These are phyloP conservation scores for Blastobotrys chiropterorum DNA, from an alignment of 805 yeast species.

Conservation along the genomic window DNA sequence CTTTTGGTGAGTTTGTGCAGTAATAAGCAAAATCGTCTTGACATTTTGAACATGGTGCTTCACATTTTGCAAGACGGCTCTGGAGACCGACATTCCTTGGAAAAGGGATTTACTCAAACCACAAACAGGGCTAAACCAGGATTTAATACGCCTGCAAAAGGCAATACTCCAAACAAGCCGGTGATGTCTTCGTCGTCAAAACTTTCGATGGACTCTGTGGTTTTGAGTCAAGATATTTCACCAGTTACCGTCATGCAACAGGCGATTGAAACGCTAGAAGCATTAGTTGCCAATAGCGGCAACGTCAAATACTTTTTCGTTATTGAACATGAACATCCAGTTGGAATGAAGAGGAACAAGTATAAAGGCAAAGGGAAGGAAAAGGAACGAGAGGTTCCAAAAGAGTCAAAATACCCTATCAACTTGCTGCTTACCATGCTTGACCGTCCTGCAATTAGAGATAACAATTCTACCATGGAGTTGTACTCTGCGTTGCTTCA, in stretches of 20 bases:
- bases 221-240: slow-evolving; percentile 42
- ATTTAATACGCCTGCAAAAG: slow-evolving; percentile 1
- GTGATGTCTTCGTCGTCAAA: slow-evolving; percentile 4
- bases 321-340: slow-evolving; percentile 60
- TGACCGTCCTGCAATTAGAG: slow-evolving; percentile 56
- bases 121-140: slow-evolving; percentile 39
- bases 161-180: slow-evolving; percentile 9
- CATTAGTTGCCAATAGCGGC: slow-evolving; percentile 57
- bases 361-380: slow-evolving; percentile 28
- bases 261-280: slow-evolving; percentile 66
- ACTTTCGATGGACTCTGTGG: slow-evolving; percentile 6
- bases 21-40: slow-evolving; percentile 73
- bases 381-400: slow-evolving; percentile 28
- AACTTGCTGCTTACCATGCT: slow-evolving; percentile 60
- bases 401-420: slow-evolving; percentile 52
- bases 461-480: slow-evolving; percentile 73
- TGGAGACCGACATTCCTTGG: slow-evolving; percentile 51
- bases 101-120: slow-evolving; percentile 53
- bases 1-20: slow-evolving; percentile 62
- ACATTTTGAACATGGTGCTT: slow-evolving; percentile 60
- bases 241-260: slow-evolving; percentile 72
- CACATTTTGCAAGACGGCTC: slow-evolving; percentile 75
- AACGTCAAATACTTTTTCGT: slow-evolving; percentile 69
- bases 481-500: slow-evolving; percentile 67
- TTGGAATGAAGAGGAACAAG: slow-evolving; percentile 32